phyloP scores from a whole-genome alignment of 2,329 filamentous ascomycete genomes.

The Aspergillus pseudonomiae region DNA sequence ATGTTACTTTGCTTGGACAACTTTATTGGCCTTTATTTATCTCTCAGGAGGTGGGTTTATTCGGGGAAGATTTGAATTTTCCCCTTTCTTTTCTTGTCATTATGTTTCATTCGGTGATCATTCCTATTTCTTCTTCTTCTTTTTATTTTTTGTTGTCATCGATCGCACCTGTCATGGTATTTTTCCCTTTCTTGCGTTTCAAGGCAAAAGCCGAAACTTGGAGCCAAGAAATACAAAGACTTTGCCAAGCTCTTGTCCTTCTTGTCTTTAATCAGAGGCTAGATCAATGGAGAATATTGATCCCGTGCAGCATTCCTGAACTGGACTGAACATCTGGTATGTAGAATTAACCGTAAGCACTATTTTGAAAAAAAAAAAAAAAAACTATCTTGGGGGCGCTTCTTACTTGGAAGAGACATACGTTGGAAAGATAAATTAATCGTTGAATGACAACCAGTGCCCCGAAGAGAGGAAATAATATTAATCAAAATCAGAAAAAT shows the following conservation, averaged over 20 bases:
- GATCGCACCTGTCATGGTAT: background rate
- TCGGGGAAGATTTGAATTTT: background rate
- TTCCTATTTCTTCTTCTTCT: background rate
- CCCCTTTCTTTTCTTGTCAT: background rate
- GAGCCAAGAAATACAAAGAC: slow-evolving; percentile 11
- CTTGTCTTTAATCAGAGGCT: slow-evolving; percentile 19
- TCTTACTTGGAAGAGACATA: background rate
- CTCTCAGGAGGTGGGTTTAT: background rate
- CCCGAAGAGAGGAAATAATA: background rate
- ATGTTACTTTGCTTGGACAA: background rate
- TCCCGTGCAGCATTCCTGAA: slow-evolving; percentile 29
- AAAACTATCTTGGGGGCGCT: background rate
- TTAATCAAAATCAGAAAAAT: background rate
- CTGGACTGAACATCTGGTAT: slow-evolving; percentile 14
- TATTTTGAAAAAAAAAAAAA: background rate
- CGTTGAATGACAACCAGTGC: background rate
- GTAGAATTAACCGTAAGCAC: slow-evolving; percentile 10
- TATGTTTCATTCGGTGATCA: background rate
- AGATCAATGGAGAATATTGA: slow-evolving; percentile 12
- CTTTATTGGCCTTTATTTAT: background rate
- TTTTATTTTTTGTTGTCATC: no score
- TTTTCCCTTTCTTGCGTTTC: slow-evolving; percentile 1
- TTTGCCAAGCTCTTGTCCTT: slow-evolving; percentile 30
- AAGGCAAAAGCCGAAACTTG: slow-evolving; percentile 4
- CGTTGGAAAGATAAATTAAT: slow-evolving; percentile 3